Base-by-base conservation (phyloP, 371 early-diverging fungal genomes). In the Mortierella sp. region DNA sequence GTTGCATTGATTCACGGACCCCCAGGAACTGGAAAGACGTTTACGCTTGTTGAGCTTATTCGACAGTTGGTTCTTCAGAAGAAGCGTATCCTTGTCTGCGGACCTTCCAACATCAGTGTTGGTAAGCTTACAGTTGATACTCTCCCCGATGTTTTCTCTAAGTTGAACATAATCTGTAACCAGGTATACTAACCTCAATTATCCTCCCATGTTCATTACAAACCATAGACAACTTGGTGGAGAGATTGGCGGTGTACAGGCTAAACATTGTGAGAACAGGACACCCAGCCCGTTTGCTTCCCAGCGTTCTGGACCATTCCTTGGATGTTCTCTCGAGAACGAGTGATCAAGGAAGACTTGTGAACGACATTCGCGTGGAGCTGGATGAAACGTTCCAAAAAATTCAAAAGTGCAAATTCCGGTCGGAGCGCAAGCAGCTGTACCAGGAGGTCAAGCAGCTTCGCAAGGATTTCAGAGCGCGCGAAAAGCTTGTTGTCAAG, bases 21-120 rank as follows among this genome's bases (percentile, higher is more conserved):
- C 42, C 97, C 97, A 21, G 97, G 97, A 31, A 96, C 99, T 10
- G 99, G 99, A 26, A 99, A 99, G 88, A 98, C 99, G 0, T 94
- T 95, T 80, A 98, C 98, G 3, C 82, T 98, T 9, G 94, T 98
- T 3, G 97, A 97, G 84, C 92, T 98, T 34, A 93, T 98, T 52
- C 92, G 94, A 34, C 97, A 97, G 81, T 87, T 98, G 7, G 90
- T 95, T 1, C 81, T 88, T 10, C 90, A 91, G 26, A 92, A 93
- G 28, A 90, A 94, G 47, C 89, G 94, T 0, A 93, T 99, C 2
- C 89, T 99, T 9, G 98, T 98, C 1, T 98, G 98, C 86, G 99
- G 97, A 0, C 98, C 99, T 2, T 96, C 96, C 42, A 99, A 99
- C 85, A 94, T 97, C 50, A 93, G 97, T 42, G 97, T 99, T 11